Evolutionary conservation across 1,139 yeast species (phyloP), one percentile per base, ranked within the genome.

Genomic region (Nakaseomyces nivariensis): DNA sequence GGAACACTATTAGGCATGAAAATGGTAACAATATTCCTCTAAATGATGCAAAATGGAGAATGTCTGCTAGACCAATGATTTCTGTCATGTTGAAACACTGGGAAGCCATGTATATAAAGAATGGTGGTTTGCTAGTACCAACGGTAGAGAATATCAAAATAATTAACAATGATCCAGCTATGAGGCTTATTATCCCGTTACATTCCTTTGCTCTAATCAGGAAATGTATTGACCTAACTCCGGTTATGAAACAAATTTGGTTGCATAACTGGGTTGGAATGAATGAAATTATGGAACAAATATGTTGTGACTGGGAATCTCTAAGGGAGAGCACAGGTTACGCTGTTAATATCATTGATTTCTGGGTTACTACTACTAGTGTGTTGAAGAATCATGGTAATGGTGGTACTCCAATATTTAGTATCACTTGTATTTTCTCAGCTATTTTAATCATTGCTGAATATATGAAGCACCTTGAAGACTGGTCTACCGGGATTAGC

Each of bases 291-390:
- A 68, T 82, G 52, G 72, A 74, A 52, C 56, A 57, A 25, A 49
- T 61, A 8, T 56, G 59, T 47, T 65, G 71, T 43, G 87, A 82
- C 58, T 57, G 63, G 58, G 61, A 60, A 31, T 54, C 76, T 71
- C 67, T 81, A 43, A 74, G 81, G 48, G 85, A 81, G 57, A 75
- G 84, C 9, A 72, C 82, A 1, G 72, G 72, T 33, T 75, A 78
- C 55, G 77, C 84, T 4, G 64, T 81, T 43, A 82, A 78, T 52
- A 77, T 82, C 29, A 70, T 84, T 51, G 77, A 79, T 51, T 69
- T 83, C 46, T 84, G 92, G 92, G 76, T 78, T 46, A 84, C 81
- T 55, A 80, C 81, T 47, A 81, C 82, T 31, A 76, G 81, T 11
- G 77, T 79, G 47, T 76, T 75, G 31, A 77, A 78, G 50, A 84